Evolutionary conservation across 1,284 basidiomycete species (phyloP).

Genomic region (Phellinidium pouzarii): DNA sequence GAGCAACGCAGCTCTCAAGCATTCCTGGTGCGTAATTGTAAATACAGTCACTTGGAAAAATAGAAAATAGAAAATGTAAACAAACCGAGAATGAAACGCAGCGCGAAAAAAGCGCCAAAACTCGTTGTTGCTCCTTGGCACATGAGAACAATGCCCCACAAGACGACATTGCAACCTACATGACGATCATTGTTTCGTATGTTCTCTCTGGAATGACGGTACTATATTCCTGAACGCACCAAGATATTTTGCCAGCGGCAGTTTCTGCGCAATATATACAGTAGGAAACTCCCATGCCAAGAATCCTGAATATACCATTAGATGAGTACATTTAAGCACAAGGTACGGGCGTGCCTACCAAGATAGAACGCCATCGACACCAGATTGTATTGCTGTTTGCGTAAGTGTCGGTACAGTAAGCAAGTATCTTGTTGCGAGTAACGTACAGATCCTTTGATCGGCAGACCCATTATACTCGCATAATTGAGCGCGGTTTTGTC

Average conservation of each 20-base stretch:
- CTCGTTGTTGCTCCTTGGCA: conserved; percentile 48
- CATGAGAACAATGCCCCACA: conserved; percentile 60
- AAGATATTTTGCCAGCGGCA: conserved; percentile 53
- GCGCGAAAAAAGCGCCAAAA: conserved; percentile 54
- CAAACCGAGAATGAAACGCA: conserved; percentile 54
- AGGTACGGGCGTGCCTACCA: too few species aligned
- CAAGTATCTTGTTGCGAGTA: too few species aligned
- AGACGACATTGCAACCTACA: conserved; percentile 41
- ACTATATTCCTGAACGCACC: conserved; percentile 36
- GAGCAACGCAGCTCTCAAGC: conserved; percentile 58
- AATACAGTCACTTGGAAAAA: neutral
- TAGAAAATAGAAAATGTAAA: neutral
- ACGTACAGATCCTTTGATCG: conserved; percentile 47
- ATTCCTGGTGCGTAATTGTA: conserved; percentile 39
- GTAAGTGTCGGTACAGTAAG: too few species aligned
- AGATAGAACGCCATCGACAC: conserved; percentile 60
- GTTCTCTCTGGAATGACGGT: neutral
- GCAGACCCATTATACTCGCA: conserved; percentile 62
- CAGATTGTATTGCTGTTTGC: conserved; percentile 57
- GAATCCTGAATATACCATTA: too few species aligned
- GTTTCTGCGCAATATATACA: conserved; percentile 56
- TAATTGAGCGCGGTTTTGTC: conserved; percentile 66
- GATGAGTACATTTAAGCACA: too few species aligned
- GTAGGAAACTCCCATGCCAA: conserved; percentile 61
- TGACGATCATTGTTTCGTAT: conserved; percentile 30